phyloP scores from a whole-genome alignment of 202 grass and related monocot species.

The Tripidium arundinaceum region DNA sequence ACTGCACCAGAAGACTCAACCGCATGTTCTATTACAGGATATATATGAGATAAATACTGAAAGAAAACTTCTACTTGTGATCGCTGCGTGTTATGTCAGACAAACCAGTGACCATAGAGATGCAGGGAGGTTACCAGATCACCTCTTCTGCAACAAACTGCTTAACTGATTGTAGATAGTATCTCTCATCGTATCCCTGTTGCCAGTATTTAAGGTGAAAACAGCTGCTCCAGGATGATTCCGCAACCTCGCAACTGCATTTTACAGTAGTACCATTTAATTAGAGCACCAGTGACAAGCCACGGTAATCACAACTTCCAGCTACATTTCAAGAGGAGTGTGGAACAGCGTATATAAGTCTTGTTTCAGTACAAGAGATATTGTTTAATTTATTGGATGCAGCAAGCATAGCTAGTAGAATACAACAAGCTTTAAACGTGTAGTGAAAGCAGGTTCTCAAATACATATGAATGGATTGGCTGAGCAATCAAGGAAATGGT shows the following conservation, averaged over 20 bases:
- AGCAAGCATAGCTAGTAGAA: background rate
- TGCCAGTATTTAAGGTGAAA: conserved; percentile 56
- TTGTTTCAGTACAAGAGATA: background rate
- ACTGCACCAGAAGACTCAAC: conserved; percentile 12
- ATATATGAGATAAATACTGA: conserved; percentile 1
- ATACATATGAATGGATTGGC: background rate
- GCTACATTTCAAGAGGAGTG: background rate
- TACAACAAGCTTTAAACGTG: background rate
- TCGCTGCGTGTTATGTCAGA: background rate
- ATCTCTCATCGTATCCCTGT: conserved; percentile 66
- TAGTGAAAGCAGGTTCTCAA: background rate
- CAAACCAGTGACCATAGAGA: conserved; percentile 5
- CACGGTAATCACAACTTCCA: background rate
- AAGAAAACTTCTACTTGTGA: background rate
- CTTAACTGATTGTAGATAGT: conserved; percentile 58
- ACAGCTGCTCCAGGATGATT: conserved; percentile 83
- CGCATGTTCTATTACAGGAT: conserved; percentile 7
- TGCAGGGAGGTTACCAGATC: no score
- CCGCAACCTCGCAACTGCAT: conserved; percentile 83
- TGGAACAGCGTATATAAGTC: background rate
- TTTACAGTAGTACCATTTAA: background rate
- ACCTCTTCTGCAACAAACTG: conserved; percentile 45
- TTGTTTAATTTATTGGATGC: background rate
- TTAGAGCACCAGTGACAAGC: background rate
- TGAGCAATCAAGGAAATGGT: background rate